Base-by-base conservation (phyloP, 371 early-diverging fungal species). In the Apophysomyces ossiformis region DNA sequence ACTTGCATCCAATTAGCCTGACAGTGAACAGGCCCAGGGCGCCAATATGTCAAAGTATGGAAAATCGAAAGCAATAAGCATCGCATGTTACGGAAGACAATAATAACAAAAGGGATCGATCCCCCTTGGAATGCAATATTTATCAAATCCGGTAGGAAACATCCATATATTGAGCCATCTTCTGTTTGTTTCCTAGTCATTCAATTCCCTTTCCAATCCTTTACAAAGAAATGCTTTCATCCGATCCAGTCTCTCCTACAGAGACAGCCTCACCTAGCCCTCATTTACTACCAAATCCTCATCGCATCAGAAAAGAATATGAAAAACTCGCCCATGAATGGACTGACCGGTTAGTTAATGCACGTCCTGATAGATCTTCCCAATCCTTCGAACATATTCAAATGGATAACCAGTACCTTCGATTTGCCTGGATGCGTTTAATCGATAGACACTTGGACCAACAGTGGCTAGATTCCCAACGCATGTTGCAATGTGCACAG, bases 401-500 rank as follows among this genome's bases (percentile, higher is more conserved):
- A 12, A 37, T 45, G 18, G 43, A 45, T 32, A 16, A 21, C 45
- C 50, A 64, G 26, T 68, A 67, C 44, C 59, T 69, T 12, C 64
- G 68, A 36, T 59, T 69, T 15, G 68, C 64, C 35, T 75, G 70
- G 69, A 67, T 74, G 69, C 60, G 69, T 26, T 36, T 76, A 4
- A 72, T 80, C 57, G 73, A 75, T 47, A 71, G 73, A 9, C 73
- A 72, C 57, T 67, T 80, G n/a, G 80, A 80, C 37, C 75, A 73
- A 37, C 74, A 75, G 38, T 80, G 77, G 80, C 15, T 73, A 15
- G 80, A 80, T 38, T 72, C 80, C 5, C 77, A 80, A 37, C 75
- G 72, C 37, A 75, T 80, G 72, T 65, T 80, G 0, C 73, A 75
- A 37, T 80, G 80, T 43, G 80, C 80, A 21, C 77, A 77, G 56